A percentile compares a stretch with the other conserved stretches of the same genome.
These are phyloP conservation scores for Fusarium palustre DNA, from an alignment of 2,329 filamentous ascomycete genomes.

Conservation along the genomic window DNA sequence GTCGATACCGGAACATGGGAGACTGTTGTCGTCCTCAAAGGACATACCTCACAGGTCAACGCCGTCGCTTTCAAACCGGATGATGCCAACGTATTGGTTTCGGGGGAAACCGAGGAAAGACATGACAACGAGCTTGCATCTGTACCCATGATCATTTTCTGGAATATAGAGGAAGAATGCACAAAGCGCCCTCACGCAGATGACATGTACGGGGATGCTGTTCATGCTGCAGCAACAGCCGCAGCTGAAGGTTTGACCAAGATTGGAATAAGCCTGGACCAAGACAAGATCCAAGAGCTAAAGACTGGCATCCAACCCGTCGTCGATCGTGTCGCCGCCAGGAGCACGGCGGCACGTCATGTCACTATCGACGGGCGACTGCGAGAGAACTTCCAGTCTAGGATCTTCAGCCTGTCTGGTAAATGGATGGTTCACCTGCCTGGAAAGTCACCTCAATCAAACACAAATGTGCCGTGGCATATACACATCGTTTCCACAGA, in stretches of 20 bases:
- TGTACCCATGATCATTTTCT: slow-evolving; percentile 11
- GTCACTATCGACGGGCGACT: slow-evolving; percentile 10
- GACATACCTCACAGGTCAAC: slow-evolving; percentile 5
- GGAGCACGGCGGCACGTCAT: neutral
- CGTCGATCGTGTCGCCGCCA: neutral
- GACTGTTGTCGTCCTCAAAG: slow-evolving; percentile 11
- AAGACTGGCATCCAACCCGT: neutral
- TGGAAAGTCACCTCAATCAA: neutral
- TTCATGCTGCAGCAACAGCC: neutral
- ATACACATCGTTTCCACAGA: neutral
- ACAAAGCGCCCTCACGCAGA: neutral
- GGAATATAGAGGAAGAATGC: slow-evolving; percentile 14
- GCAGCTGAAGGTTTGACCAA: neutral
- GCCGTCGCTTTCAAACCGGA: slow-evolving; percentile 10
- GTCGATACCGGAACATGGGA: slow-evolving; percentile 15
- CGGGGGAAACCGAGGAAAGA: neutral
- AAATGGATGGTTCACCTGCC: slow-evolving; percentile 11
- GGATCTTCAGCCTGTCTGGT: slow-evolving; percentile 16
- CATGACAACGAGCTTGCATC: neutral
- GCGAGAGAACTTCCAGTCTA: neutral
- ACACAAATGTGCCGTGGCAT: slow-evolving; percentile 3
- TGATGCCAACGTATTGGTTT: slow-evolving; percentile 2
- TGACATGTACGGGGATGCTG: neutral
- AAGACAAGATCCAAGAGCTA: neutral
- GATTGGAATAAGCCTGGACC: neutral